These are phyloP conservation scores for Escovopsis weberi DNA, from an alignment of 2,329 filamentous ascomycete genomes.

Conservation along the genomic window DNA sequence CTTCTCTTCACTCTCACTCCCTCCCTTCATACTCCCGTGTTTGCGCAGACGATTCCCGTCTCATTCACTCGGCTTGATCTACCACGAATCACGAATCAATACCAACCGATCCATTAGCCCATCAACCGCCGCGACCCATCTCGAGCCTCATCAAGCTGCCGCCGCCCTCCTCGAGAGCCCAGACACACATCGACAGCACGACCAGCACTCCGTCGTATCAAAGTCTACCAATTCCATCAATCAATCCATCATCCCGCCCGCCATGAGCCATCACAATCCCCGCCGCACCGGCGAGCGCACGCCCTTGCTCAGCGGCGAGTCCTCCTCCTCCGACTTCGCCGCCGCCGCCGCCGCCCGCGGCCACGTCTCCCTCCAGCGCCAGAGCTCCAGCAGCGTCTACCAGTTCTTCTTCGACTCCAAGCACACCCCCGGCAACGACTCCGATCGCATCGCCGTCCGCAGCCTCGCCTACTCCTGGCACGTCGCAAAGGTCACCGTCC, in stretches of 20 bases:
- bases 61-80: no score
- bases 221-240: not conserved
- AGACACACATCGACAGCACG: constrained; percentile 7
- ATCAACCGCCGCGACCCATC: no score
- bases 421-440: constrained; percentile 38
- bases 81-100: no score
- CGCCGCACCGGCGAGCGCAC: constrained; percentile 22
- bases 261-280: no score
- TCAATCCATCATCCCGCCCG: not conserved
- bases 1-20: no score
- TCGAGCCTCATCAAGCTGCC: no score
- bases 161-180: no score
- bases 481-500: constrained; percentile 39
- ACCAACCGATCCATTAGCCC: no score
- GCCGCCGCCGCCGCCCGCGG: constrained; percentile 9
- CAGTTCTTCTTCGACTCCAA: constrained; percentile 35
- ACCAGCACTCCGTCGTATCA: no score
- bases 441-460: constrained; percentile 29
- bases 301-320: constrained; percentile 27
- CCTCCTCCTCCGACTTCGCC: constrained; percentile 6
- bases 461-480: constrained; percentile 37
- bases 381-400: constrained; percentile 10
- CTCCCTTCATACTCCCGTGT: no score
- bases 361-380: constrained; percentile 9
- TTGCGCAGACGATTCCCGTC: no score